A percentile compares a stretch with the other conserved stretches of the same genome.
Conservation (phyloP, 2,329 filamentous ascomycete genomes). For the Pyricularia sp. region DNA sequence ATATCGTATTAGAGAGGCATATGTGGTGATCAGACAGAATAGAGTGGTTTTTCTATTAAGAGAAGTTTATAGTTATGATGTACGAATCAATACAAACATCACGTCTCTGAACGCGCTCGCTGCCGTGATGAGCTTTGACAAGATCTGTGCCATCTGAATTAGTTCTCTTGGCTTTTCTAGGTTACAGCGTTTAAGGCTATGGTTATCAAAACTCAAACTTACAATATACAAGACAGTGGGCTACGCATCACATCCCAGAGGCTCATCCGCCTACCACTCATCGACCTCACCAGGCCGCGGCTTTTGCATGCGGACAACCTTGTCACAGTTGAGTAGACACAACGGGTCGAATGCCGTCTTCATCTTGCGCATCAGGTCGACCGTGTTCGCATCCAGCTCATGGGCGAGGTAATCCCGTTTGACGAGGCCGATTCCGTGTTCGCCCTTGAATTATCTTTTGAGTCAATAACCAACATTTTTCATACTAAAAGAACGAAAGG, state of each 20-base stretch:
- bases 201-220: not conserved
- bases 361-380: slow-evolving; percentile 79
- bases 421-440: slow-evolving; percentile 76
- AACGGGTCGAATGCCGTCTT: slow-evolving; percentile 75
- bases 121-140: not conserved
- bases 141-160: not conserved
- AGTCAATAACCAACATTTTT: not conserved
- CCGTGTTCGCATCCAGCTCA: slow-evolving; percentile 64
- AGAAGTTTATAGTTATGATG: not conserved
- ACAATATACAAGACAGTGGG: not conserved
- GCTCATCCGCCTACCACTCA: slow-evolving; percentile 26
- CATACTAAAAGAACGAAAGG: not conserved
- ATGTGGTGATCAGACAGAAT: not conserved
- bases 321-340: slow-evolving; percentile 60
- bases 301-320: slow-evolving; percentile 54
- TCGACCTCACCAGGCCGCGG: slow-evolving; percentile 37
- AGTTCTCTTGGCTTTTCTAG: not conserved
- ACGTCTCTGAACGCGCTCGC: not conserved
- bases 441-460: slow-evolving; percentile 38
- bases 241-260: not conserved
- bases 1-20: not conserved
- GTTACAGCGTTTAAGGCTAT: not conserved
- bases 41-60: not conserved
- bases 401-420: slow-evolving; percentile 78
- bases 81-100: not conserved